phyloP scores from a whole-genome alignment of 495 filamentous ascomycete genomes.

The Talaromyces thailandensis region DNA sequence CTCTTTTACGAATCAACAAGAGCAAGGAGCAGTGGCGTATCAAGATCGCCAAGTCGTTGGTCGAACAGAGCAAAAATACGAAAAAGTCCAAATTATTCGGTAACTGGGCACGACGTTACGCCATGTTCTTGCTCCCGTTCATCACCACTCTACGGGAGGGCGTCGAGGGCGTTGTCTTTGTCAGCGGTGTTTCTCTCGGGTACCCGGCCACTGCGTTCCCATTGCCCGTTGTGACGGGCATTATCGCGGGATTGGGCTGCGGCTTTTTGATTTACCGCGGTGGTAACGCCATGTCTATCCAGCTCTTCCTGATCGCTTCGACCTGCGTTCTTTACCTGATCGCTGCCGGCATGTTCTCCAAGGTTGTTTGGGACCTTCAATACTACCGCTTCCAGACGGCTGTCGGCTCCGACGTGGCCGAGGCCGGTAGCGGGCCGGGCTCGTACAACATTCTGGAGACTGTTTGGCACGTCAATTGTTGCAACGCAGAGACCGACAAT shows the following conservation, averaged over 20 bases:
- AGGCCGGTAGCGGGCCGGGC: slow-evolving; percentile 68
- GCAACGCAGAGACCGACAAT: slow-evolving; percentile 63
- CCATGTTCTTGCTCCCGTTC: slow-evolving; percentile 75
- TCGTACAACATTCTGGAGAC: slow-evolving; percentile 79
- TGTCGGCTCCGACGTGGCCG: slow-evolving; percentile 60
- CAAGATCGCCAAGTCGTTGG: slow-evolving; percentile 63
- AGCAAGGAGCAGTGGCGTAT: slow-evolving; percentile 78
- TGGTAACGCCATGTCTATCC: slow-evolving; percentile 55
- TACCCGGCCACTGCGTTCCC: slow-evolving; percentile 66
- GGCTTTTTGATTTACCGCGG: slow-evolving; percentile 68
- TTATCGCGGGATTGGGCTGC: slow-evolving; percentile 51
- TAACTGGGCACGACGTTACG: slow-evolving; percentile 34
- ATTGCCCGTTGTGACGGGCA: slow-evolving; percentile 59
- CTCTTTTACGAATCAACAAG: slow-evolving; percentile 73
- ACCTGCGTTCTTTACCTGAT: slow-evolving; percentile 82
- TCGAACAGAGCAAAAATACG: slow-evolving; percentile 32
- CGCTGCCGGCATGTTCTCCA: slow-evolving; percentile 76
- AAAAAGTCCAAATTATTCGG: slow-evolving; percentile 8
- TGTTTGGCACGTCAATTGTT: slow-evolving; percentile 94
- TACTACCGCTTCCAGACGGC: not conserved
- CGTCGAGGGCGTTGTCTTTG: slow-evolving; percentile 72
- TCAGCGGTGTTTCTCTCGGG: slow-evolving; percentile 71
- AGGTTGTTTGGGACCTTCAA: slow-evolving; percentile 65
- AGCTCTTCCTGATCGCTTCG: slow-evolving; percentile 70
- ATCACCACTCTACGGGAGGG: slow-evolving; percentile 79